phyloP scores from a whole-genome alignment of 2,329 filamentous ascomycete genomes.

The Harringtonia lauricola region DNA sequence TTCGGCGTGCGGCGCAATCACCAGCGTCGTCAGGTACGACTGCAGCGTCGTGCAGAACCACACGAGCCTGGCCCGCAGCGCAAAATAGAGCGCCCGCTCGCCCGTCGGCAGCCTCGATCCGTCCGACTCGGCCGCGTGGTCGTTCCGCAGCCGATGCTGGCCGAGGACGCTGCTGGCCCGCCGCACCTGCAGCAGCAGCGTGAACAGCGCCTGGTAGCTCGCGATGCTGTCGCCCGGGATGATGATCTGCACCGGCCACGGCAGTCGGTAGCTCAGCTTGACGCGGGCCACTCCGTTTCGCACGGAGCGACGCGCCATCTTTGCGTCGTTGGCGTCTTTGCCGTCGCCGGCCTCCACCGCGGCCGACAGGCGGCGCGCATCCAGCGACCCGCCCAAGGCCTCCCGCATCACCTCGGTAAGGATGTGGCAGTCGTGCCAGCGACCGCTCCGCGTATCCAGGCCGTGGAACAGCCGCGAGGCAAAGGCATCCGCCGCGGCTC shows the following conservation, averaged over 20 bases:
- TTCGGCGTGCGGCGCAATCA: conserved; percentile 49
- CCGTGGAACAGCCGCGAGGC: conserved; percentile 62
- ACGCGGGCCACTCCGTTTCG: conserved; percentile 49
- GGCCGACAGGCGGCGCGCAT: conserved; percentile 23
- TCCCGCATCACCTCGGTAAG: conserved; percentile 69
- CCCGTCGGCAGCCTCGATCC: conserved; percentile 9
- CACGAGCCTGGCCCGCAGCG: conserved; percentile 56
- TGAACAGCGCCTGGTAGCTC: conserved; percentile 63
- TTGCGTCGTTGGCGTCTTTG: conserved; percentile 12
- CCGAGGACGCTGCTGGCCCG: conserved; percentile 59
- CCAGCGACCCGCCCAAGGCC: conserved; percentile 44
- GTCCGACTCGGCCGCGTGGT: conserved; percentile 10
- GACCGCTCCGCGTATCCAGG: conserved; percentile 47
- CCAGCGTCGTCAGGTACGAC: conserved; percentile 64
- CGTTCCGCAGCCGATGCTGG: conserved; percentile 33
- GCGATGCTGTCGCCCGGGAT: conserved; percentile 52
- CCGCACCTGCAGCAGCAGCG: conserved; percentile 66
- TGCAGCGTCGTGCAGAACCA: conserved; percentile 71
- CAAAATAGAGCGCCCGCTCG: conserved; percentile 41
- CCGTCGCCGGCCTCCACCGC: background rate
- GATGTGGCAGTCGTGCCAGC: conserved; percentile 74
- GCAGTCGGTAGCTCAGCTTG: conserved; percentile 56
- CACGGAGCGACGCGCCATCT: conserved; percentile 45
- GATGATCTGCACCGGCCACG: conserved; percentile 60
- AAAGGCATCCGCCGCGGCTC: conserved; percentile 54